These are phyloP conservation scores for Pseudopyricularia cyperi DNA, from an alignment of 2,329 filamentous ascomycete species.

Conservation along the genomic window DNA sequence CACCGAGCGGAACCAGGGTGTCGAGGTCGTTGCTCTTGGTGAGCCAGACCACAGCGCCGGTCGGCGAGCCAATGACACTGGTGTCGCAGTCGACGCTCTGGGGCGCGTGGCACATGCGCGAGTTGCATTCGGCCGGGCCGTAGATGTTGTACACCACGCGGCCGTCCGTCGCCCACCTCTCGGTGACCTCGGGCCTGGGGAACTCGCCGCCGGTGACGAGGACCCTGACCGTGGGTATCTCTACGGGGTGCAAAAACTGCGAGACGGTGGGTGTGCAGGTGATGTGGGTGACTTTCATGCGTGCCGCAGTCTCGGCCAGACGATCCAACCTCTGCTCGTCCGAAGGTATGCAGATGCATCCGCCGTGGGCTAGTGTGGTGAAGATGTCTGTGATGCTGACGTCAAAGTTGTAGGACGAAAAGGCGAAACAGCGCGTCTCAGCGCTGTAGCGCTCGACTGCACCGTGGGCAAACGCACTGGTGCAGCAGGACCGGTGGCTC, in stretches of 20 bases:
- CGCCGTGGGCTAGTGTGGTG: constrained; percentile 44
- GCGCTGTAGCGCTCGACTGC: constrained; percentile 59
- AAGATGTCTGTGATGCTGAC: constrained; percentile 49
- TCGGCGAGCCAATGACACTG: neutral
- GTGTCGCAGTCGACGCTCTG: neutral
- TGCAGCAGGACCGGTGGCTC: constrained; percentile 21
- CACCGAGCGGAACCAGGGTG: constrained; percentile 7
- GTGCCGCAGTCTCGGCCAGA: constrained; percentile 37
- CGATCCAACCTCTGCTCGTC: neutral
- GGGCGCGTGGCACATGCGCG: neutral
- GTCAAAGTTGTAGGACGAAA: constrained; percentile 24
- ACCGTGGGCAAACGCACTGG: constrained; percentile 3
- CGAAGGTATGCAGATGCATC: neutral
- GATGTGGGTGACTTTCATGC: constrained; percentile 40
- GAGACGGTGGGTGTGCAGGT: constrained; percentile 34
- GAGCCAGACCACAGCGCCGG: neutral
- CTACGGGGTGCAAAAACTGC: constrained; percentile 4
- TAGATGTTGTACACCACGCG: constrained; percentile 17
- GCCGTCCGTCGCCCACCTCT: neutral
- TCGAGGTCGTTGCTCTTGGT: neutral
- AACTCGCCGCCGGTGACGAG: constrained; percentile 55
- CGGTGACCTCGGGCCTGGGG: constrained; percentile 25
- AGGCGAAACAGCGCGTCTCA: constrained; percentile 18
- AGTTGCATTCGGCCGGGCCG: constrained; percentile 41
- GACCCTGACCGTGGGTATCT: constrained; percentile 1